Evolutionary conservation across 108 stramenopile genomes (phyloP).

Genomic region (Cyclotella baltica): DNA sequence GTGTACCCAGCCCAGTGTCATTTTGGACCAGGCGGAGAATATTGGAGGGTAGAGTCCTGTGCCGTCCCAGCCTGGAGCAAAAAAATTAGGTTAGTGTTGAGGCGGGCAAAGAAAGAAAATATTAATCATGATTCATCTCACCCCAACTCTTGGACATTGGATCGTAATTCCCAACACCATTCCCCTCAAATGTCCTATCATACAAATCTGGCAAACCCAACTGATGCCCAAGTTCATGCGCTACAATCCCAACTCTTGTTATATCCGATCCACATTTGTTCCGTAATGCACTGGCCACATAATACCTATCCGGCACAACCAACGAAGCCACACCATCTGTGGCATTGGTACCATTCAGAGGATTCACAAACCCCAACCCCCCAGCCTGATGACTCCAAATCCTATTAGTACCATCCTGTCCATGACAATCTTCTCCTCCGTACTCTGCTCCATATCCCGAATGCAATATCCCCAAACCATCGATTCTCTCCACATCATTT

Average conservation of each 20-base stretch:
- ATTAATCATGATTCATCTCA: background rate
- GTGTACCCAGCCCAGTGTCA: constrained; percentile 58
- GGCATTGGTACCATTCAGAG: constrained; percentile 23
- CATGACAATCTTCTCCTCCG: constrained; percentile 58
- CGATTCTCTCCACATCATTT: constrained; percentile 38
- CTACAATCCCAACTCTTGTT: constrained; percentile 54
- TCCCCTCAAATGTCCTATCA: constrained; percentile 39
- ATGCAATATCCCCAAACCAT: constrained; percentile 72
- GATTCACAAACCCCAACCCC: constrained; percentile 11
- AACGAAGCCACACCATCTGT: background rate
- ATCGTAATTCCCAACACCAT: constrained; percentile 51
- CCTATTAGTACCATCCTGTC: constrained; percentile 27
- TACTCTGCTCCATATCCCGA: constrained; percentile 81
- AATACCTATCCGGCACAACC: constrained; percentile 38
- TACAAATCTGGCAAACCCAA: constrained; percentile 61
- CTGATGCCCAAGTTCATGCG: constrained; percentile 56
- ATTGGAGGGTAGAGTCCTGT: constrained; percentile 56
- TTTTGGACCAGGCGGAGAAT: constrained; percentile 62
- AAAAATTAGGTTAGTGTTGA: background rate
- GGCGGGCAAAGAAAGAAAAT: background rate
- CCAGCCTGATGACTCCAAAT: constrained; percentile 65
- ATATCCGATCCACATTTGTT: constrained; percentile 47
- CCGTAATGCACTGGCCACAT: constrained; percentile 49
- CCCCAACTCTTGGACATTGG: constrained; percentile 61
- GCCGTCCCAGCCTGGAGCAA: constrained; percentile 20